Evolutionary conservation across 768 basidiomycete genomes (phyloP), one percentile per base, ranked within the genome.

Genomic region (Suillus variegatus): DNA sequence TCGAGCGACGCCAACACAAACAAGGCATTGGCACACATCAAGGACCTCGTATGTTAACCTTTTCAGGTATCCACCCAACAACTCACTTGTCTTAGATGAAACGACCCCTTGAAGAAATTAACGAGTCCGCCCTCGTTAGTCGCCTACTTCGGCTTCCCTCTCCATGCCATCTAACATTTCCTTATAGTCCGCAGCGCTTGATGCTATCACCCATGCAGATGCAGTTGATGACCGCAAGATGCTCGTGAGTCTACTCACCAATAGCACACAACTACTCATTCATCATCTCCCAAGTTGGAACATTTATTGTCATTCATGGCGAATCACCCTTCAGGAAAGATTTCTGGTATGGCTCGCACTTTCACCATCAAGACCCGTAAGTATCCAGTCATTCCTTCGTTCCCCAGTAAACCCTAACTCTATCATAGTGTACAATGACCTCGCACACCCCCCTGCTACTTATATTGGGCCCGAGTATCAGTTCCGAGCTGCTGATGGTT

Each of bases 181-280:
- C 18, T 61, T 56, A 14, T 57, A 93, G 91, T 74, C 85, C 6
- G 80, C 88, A 4, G 75, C 86, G 9, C 75, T 90, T n/a, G 91
- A 94, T 71, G 75, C 80, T 2, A 70, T 93, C 49, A 79, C 80
- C 43, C 83, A 93, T 71, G 78, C 79, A 13, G 86, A 87, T 60
- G 80, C 85, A 9, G 78, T 93, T 25, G 90, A 95, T 76, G 93
- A 95, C 71, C 83, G 93, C 61, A 90, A 92, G 75, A 82, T 92
- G 74, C 76, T 90, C 55, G 93, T 92, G 61, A 61, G 88, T 79
- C 14, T 28, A 7, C 20, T 32, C 18, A 12, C 41, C 3, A 8
- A 32, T 32, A 32, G 32, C 12, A 13, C 57, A 5, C 3, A 41
- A 16, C 5, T 8, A 8, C 1, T 9, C 7, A 4, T 10, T 66